phyloP scores from a whole-genome alignment of 148 eudicot species.

The Fallopia convolvulus region DNA sequence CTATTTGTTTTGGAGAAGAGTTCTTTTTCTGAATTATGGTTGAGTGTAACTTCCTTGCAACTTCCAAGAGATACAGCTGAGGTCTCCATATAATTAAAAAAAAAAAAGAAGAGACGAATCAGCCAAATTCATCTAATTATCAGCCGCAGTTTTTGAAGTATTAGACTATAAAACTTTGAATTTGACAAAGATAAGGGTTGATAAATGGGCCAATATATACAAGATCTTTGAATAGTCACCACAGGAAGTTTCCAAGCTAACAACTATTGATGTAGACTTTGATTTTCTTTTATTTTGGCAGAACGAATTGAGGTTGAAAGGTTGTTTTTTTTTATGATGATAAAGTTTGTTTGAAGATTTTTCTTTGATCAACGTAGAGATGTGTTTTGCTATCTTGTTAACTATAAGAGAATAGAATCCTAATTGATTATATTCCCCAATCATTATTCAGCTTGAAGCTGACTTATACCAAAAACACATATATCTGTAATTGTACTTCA shows the following conservation, averaged over 20 bases:
- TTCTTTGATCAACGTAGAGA: too few species aligned
- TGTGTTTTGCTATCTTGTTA: too few species aligned
- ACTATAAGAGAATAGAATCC: too few species aligned
- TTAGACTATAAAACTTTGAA: not conserved
- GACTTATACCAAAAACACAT: too few species aligned
- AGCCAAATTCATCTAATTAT: not conserved
- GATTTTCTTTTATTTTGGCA: too few species aligned
- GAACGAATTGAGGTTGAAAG: not conserved
- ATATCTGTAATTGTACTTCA: too few species aligned
- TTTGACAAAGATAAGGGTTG: not conserved
- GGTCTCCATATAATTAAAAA: not conserved
- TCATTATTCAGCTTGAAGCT: too few species aligned
- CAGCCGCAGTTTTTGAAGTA: slow-evolving; percentile 1
- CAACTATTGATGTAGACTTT: not conserved
- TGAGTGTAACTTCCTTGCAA: not conserved
- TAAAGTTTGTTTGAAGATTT: too few species aligned
- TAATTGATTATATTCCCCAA: too few species aligned
- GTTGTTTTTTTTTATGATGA: not conserved
- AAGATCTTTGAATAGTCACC: not conserved
- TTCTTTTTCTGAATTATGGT: not conserved
- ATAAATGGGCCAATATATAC: not conserved
- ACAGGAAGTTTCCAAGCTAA: slow-evolving; percentile 6
- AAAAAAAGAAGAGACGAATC: not conserved
- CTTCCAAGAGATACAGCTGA: not conserved
- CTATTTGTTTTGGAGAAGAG: not conserved